Base-by-base conservation (phyloP, 2,329 filamentous ascomycete genomes). In the Bipolaris gigantea region DNA sequence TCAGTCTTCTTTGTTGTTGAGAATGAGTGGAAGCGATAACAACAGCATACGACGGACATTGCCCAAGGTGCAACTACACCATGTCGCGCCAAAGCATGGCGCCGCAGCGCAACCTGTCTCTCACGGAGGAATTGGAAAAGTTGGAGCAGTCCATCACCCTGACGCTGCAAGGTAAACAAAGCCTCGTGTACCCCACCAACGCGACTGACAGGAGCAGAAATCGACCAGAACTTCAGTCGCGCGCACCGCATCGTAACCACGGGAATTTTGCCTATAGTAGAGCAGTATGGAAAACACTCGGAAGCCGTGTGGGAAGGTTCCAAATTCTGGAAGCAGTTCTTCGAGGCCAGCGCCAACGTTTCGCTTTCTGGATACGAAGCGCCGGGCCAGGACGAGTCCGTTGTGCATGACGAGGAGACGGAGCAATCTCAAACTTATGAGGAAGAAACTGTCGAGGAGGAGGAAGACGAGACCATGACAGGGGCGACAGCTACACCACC, bases 261-360 rank as follows among this genome's bases (percentile, higher is more conserved):
- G 1, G 96, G 87, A 71, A 97, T 99, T 50, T 78, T 99, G 3
- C 94, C 94, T 1, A 83, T 97, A 1, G 92, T 99, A 18, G 93
- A 97, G 73, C 89, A 96, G 70, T 99, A 99, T 76, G 90, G 90
- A 41, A 91, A 96, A 62, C 89, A 97, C 71, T 97, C 94, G 1
- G 88, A 88, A 59, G 86, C 92, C 44, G 93, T 99, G 2, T 99
- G 94, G 94, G 92, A 97, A 66, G 92, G 92, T 19, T 96, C 93
- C 50, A 96, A 96, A 89, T 99, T 99, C 77, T 99, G 94, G 94
- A 99, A 99, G 77, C 92, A 97, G 79, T 99, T 99, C 80, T 99
- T 99, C 76, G 94, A 99, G 77, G 92, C 94, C 33, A 96, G 92
- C 43, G 94, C 94, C 72, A 97, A 99, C 69, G 93, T 99, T 23